Base-by-base conservation (phyloP, 2,329 filamentous ascomycete genomes). In the Alternaria sp. region DNA sequence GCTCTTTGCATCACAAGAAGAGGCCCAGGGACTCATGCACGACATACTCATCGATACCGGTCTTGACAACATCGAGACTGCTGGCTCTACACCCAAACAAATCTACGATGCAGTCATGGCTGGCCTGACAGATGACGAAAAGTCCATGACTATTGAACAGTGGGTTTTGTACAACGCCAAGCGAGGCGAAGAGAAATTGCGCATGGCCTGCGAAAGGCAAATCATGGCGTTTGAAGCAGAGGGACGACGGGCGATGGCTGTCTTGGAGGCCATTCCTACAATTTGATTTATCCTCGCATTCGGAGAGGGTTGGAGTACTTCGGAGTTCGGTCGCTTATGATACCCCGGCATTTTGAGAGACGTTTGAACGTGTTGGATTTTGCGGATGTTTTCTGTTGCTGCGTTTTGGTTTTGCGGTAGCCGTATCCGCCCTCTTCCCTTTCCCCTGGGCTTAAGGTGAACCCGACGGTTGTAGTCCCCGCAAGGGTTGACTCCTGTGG, bases 81-180 rank as follows among this genome's bases (percentile, higher is more conserved):
- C 63, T 17, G 63, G 62, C 1, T 54, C 64, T 11, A 66, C 63
- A 3, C 44, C 66, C 0, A 62, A 79, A 9, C 79, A 60, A 4
- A 61, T 86, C 26, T 74, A 89, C 14, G 82, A 80, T 55, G 76
- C 72, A 11, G 81, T 83, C 37, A 87, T 86, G 11, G 82, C 82
- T 0, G 85, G 85, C 13, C 79, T 99, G 52, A 89, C 86, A 2
- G 90, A 85, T 52, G 86, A 88, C 0, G 95, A 98, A 80, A 93
- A 90, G 81, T 82, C 85, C 36, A 97, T 99, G 93, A 94, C 88
- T 5, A 92, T 98, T 0, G 92, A 97, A 76, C 88, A 97, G 77
- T 99, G 94, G 92, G 90, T 99, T 37, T 82, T 88, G 57, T 86
- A 89, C 78, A 93, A 95, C 66, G 95, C 95, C 0, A 84, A 85